Evolutionary conservation across 768 basidiomycete genomes (phyloP).

Genomic region (Mycena crocata): DNA sequence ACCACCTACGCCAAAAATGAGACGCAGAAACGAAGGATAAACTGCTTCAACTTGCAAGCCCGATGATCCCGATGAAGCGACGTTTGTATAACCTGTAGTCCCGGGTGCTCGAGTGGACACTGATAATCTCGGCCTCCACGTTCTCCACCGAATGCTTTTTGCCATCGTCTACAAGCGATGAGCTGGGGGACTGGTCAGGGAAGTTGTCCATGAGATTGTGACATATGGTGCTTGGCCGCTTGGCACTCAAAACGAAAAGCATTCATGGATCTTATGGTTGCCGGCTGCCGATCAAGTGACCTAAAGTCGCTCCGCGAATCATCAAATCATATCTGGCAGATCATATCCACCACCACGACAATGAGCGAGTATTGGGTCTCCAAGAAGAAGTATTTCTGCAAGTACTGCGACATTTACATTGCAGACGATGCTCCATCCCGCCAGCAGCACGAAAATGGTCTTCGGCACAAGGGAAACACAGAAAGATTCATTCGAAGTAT

Average conservation of each 20-base stretch:
- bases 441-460: slow-evolving; percentile 91
- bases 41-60: slow-evolving; percentile 58
- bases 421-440: slow-evolving; percentile 95
- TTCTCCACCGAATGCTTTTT: slow-evolving; percentile 2
- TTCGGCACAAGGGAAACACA: slow-evolving; percentile 93
- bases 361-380: slow-evolving; percentile 97
- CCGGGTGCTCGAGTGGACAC: slow-evolving; percentile 18
- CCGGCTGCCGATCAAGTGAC: too few species aligned
- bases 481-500: slow-evolving; percentile 92
- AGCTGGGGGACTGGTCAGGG: slow-evolving; percentile 1
- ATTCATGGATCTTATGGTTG: too few species aligned
- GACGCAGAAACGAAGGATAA: background rate
- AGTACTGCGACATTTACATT: slow-evolving; percentile 97
- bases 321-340: background rate
- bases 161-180: background rate
- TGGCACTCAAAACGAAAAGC: too few species aligned
- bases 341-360: background rate
- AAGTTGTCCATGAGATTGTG: slow-evolving; percentile 15
- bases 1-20: slow-evolving; percentile 57
- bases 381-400: slow-evolving; percentile 93
- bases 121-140: slow-evolving; percentile 4
- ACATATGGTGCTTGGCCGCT: too few species aligned
- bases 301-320: too few species aligned
- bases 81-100: slow-evolving; percentile 75
- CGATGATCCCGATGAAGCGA: slow-evolving; percentile 73